phyloP scores from a whole-genome alignment of 1,284 basidiomycete genomes.

The Pseudozyma thailandica region DNA sequence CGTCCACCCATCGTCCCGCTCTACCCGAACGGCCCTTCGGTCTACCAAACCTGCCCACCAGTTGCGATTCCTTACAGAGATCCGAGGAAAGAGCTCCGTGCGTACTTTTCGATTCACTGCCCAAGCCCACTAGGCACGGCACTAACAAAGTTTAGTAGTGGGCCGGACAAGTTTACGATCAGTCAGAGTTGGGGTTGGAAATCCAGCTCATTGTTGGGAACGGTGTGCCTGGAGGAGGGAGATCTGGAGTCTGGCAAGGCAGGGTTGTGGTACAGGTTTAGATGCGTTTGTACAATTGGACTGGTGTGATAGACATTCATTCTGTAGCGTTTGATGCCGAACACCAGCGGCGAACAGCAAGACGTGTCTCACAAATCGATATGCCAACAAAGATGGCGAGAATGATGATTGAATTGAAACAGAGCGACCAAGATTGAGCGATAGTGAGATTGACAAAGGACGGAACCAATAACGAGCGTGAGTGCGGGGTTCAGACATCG shows the following conservation, averaged over 20 bases:
- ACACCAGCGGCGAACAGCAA: background rate
- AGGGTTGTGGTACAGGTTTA: constrained; percentile 34
- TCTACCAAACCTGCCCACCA: constrained; percentile 20
- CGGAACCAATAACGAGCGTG: background rate
- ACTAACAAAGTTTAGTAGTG: constrained; percentile 83
- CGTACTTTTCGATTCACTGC: constrained; percentile 85
- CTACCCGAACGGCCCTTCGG: constrained; percentile 31
- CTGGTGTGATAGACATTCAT: constrained; percentile 35
- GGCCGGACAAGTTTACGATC: constrained; percentile 84
- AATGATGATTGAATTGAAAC: background rate
- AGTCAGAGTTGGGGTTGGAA: constrained; percentile 73
- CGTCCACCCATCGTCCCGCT: constrained; percentile 29
- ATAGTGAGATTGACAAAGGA: background rate
- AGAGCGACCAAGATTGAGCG: background rate
- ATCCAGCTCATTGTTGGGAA: constrained; percentile 67
- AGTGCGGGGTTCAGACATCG: constrained; percentile 17
- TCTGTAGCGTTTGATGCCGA: no score
- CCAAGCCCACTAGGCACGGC: constrained; percentile 82
- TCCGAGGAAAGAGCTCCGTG: constrained; percentile 69
- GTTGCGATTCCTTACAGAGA: constrained; percentile 68
- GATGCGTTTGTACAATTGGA: constrained; percentile 54
- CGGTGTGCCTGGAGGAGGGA: constrained; percentile 69
- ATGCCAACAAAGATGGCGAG: no score
- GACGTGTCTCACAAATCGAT: no score
- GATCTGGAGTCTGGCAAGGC: constrained; percentile 68